Percentiles rank a stretch among this genome's conserved stretches.
phyloP scores from a whole-genome alignment of 768 basidiomycete genomes.

The Tricholoma terreum region DNA sequence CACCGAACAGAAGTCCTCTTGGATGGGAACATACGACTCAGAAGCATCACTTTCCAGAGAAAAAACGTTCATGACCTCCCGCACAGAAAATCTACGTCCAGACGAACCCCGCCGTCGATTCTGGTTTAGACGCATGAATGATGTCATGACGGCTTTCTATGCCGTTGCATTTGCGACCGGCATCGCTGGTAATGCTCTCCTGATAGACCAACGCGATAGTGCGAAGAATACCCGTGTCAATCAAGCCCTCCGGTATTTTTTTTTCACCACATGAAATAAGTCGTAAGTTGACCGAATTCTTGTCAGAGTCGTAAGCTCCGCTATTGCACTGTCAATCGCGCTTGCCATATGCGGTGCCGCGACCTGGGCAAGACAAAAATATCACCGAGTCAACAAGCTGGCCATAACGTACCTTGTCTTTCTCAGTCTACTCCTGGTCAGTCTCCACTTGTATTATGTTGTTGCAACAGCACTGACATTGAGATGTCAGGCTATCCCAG shows the following conservation, averaged over 20 bases:
- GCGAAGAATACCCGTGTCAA: constrained; percentile 14
- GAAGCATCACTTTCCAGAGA: not conserved
- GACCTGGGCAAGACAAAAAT: constrained; percentile 17
- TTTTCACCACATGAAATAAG: not conserved
- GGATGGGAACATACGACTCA: not conserved
- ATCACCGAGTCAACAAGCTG: constrained; percentile 20
- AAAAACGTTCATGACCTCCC: not conserved
- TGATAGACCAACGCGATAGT: constrained; percentile 12
- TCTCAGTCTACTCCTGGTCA: constrained; percentile 22
- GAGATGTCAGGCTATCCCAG: not conserved
- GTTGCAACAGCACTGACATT: not conserved
- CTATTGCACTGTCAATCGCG: constrained; percentile 21
- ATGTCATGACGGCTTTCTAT: constrained; percentile 17
- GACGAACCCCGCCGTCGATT: constrained; percentile 27
- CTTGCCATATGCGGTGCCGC: constrained; percentile 15
- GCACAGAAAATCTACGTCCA: not conserved
- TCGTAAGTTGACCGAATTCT: not conserved
- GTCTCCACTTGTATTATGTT: not conserved
- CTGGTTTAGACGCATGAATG: constrained; percentile 28
- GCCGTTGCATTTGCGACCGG: constrained; percentile 20
- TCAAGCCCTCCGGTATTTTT: constrained; percentile 15
- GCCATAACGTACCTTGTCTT: constrained; percentile 17
- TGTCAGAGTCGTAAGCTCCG: constrained; percentile 27
- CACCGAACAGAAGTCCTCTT: not conserved
- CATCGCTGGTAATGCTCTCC: constrained; percentile 21